phyloP scores from a whole-genome alignment of 192 early-diverging fungal genomes.

The Diversispora eburnea region DNA sequence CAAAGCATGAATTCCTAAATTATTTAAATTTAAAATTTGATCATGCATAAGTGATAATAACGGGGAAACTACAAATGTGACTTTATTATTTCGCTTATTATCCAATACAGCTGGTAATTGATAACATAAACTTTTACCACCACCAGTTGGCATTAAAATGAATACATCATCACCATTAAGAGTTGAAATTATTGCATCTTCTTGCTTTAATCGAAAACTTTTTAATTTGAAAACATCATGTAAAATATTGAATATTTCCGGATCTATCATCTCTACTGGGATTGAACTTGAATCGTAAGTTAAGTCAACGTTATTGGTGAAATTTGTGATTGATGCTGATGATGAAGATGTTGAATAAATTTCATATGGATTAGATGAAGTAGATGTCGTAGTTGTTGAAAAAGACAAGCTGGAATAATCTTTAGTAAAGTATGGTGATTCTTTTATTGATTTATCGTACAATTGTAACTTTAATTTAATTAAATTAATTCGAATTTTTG shows the following conservation, averaged over 20 bases:
- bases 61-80: conserved; percentile 91
- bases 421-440: too few relatives aligned
- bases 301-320: too few relatives aligned
- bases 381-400: too few relatives aligned
- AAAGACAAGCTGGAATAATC: too few relatives aligned
- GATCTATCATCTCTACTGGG: too few relatives aligned
- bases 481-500: neutral
- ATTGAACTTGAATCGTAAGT: too few relatives aligned
- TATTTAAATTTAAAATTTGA: conserved; percentile 71
- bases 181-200: conserved; percentile 86
- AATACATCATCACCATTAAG: conserved; percentile 80
- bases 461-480: neutral
- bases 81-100: conserved; percentile 48
- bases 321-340: too few relatives aligned
- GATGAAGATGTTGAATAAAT: too few relatives aligned
- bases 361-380: too few relatives aligned
- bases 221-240: conserved; percentile 57
- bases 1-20: conserved; percentile 35
- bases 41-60: conserved; percentile 95
- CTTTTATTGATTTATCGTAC: too few relatives aligned
- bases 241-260: neutral
- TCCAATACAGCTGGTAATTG: conserved; percentile 79
- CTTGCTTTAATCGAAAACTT: conserved; percentile 80
- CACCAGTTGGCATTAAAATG: conserved; percentile 98
- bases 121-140: conserved; percentile 95